Conservation (phyloP, 225 moss, liverwort and hornwort genomes). For the Takakia lepidozioides region DNA sequence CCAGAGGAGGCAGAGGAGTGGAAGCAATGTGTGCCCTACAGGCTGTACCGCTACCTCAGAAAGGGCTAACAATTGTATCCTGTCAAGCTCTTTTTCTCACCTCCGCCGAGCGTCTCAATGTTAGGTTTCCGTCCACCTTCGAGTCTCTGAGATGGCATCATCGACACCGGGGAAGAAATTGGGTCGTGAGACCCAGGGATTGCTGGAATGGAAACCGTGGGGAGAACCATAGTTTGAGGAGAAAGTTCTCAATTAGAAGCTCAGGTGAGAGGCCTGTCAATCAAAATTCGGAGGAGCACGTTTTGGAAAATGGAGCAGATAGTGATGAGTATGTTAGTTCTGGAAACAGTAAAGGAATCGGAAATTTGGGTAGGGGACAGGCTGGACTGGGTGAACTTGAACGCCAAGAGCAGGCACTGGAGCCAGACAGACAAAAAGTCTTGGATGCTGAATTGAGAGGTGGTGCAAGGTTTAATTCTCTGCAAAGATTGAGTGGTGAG, state of each 20-base stretch:
- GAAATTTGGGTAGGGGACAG: no score
- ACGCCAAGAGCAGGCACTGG: no score
- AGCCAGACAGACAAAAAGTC: no score
- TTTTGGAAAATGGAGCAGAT: neutral
- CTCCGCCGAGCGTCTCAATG: slow-evolving; percentile 13
- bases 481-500: no score
- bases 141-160: slow-evolving; percentile 4
- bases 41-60: slow-evolving; percentile 39
- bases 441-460: no score
- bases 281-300: slow-evolving; percentile 8
- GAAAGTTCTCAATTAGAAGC: neutral
- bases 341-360: no score
- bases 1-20: no score
- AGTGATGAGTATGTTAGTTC: no score
- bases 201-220: neutral
- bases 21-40: slow-evolving; percentile 77
- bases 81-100: slow-evolving; percentile 17
- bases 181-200: neutral
- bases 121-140: slow-evolving; percentile 33
- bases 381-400: no score
- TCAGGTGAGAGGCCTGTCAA: neutral
- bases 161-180: neutral
- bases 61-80: slow-evolving; percentile 25
- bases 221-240: neutral
- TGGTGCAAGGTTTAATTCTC: neutral